Evolutionary conservation across 176 grass and related monocot species (phyloP).

Genomic region (Eragrostis curvula): DNA sequence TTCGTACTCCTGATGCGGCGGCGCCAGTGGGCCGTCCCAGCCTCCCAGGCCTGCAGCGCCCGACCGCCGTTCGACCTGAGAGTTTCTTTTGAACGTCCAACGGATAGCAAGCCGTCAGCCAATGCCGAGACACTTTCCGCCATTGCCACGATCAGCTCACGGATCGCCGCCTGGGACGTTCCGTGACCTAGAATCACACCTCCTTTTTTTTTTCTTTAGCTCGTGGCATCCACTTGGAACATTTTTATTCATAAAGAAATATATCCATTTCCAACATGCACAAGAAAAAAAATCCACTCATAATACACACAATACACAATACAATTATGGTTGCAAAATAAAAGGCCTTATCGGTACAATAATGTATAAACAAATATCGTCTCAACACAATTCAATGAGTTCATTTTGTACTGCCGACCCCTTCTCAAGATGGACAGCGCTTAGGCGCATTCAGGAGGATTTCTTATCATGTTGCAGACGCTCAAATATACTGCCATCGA

Average conservation of each 20-base stretch:
- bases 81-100: no score
- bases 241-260: neutral
- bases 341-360: neutral
- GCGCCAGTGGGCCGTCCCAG: no score
- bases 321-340: neutral
- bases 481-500: conserved; percentile 68
- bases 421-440: neutral
- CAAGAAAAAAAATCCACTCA: neutral
- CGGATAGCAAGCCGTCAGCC: no score
- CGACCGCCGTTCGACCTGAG: no score
- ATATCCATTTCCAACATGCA: neutral
- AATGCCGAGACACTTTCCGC: no score
- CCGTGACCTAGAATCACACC: no score
- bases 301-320: no score
- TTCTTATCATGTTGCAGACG: conserved; percentile 44
- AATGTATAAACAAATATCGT: neutral
- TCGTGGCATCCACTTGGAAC: neutral
- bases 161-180: no score
- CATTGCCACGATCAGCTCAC: no score
- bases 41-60: no score
- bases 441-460: neutral
- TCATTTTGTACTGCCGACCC: neutral
- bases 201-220: neutral
- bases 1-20: no score
- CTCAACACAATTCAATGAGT: neutral